Evolutionary conservation across 2,329 filamentous ascomycete genomes (phyloP).

Genomic region (Amesomyces nigricolor): DNA sequence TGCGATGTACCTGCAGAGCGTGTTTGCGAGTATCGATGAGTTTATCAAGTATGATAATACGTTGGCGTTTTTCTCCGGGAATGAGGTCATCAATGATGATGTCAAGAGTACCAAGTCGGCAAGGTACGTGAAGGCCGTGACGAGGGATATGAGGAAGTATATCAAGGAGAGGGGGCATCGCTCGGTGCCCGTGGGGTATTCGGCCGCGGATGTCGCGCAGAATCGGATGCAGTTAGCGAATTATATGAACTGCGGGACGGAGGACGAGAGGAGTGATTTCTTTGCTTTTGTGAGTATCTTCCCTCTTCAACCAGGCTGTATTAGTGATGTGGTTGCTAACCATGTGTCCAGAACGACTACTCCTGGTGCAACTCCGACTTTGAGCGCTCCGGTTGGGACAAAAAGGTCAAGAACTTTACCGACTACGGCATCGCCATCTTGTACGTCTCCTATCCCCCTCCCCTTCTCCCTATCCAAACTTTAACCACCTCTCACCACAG

Average conservation of each 20-base stretch:
- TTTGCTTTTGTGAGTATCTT: conserved; percentile 58
- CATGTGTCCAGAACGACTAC: conserved; percentile 61
- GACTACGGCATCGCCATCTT: conserved; percentile 87
- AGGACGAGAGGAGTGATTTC: conserved; percentile 80
- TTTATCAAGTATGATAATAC: conserved; percentile 83
- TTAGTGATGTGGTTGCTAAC: not conserved
- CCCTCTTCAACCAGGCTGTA: not conserved
- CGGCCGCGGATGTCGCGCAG: conserved; percentile 71
- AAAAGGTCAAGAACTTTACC: conserved; percentile 82
- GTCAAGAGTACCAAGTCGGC: conserved; percentile 58
- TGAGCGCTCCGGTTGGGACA: conserved; percentile 68
- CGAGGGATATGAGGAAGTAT: conserved; percentile 70
- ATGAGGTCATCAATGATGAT: conserved; percentile 70
- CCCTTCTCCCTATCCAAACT: conserved; percentile 28
- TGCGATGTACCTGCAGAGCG: conserved; percentile 70
- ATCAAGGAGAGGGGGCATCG: conserved; percentile 58
- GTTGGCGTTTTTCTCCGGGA: conserved; percentile 77
- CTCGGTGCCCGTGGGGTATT: conserved; percentile 68
- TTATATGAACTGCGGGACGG: conserved; percentile 90
- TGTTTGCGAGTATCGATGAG: conserved; percentile 83
- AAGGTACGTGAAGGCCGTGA: conserved; percentile 72
- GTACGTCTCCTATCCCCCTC: conserved; percentile 31
- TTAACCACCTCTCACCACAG: conserved; percentile 25
- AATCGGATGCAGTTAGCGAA: conserved; percentile 82
- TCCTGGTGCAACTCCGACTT: conserved; percentile 77